Base-by-base conservation (phyloP, 495 filamentous ascomycete species). In the Astrothelium macrocarpum region DNA sequence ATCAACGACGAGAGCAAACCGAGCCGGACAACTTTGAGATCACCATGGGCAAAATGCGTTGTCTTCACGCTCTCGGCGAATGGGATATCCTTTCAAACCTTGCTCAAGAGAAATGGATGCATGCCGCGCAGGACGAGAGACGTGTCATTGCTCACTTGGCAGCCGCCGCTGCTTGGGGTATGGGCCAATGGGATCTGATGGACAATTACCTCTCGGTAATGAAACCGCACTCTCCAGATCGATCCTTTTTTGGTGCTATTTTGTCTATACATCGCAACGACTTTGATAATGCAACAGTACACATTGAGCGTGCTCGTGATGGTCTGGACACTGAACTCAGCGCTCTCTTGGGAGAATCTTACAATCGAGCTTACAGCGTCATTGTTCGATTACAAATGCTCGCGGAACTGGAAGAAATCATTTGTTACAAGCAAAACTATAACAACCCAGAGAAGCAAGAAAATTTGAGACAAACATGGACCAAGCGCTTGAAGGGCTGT, bases 21-120 rank as follows among this genome's bases (percentile, higher is more conserved):
- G 81, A 81, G 10, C 82, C 85, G 2, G 78, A 82, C 5, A 89
- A 88, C 0, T 88, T 97, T 65, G 92, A 97, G 61, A 86, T 97
- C 36, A 93, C 93, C 4, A 96, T 97, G 91, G 94, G 94, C 65
- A 97, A 98, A 75, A 99, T 99, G 94, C 87, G 95, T 20, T 99
- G 94, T 82, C 77, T 97, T 45, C 95, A 99, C 71, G 94, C 94
- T 32, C 82, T 99, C 34, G 95, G 94, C 46, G 94, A 99, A 73
- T 99, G 93, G 92, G 95, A 96, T 67, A 83, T 89, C 14, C 79
- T 99, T 11, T 92, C 93, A 11, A 80, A 84, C 46, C 81, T 99
- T 36, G 90, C 91, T 0, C 88, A 95, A 67, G 90, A 95, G 66
- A 95, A 93, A 59, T 99, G 93, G 93, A 82, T 87, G 62, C 88